Evolutionary conservation across 805 yeast genomes (phyloP).

Genomic region (Nakazawaea holstii): DNA sequence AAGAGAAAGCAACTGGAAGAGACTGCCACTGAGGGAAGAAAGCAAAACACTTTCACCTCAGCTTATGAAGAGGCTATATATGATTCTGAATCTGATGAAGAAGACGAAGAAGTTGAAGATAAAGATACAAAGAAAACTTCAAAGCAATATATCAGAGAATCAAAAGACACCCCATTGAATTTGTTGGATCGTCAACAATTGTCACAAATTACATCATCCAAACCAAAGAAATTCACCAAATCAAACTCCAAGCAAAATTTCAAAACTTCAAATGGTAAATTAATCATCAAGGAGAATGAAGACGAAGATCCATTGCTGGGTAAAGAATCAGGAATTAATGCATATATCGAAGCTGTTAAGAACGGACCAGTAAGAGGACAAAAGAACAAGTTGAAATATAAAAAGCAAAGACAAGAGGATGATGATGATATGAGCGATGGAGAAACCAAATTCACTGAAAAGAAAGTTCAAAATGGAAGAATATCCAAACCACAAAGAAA

Average conservation of each 20-base stretch:
- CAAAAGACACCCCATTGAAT: slow-evolving; percentile 75
- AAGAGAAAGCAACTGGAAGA: slow-evolving; percentile 58
- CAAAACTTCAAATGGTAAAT: slow-evolving; percentile 59
- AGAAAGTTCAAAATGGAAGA: slow-evolving; percentile 11
- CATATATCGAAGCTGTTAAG: slow-evolving; percentile 89
- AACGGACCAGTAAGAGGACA: slow-evolving; percentile 94
- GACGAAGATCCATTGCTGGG: slow-evolving; percentile 44
- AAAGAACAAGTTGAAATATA: slow-evolving; percentile 58
- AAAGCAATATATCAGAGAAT: slow-evolving; percentile 70
- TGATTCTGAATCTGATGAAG: slow-evolving; percentile 56
- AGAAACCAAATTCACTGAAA: slow-evolving; percentile 20
- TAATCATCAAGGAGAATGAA: slow-evolving; percentile 54
- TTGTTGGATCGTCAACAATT: slow-evolving; percentile 79
- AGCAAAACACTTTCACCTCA: slow-evolving; percentile 50
- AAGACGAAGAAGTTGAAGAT: slow-evolving; percentile 39
- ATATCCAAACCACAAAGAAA: slow-evolving; percentile 22
- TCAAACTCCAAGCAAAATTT: slow-evolving; percentile 37
- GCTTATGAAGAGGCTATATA: slow-evolving; percentile 92
- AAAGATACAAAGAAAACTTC: slow-evolving; percentile 24
- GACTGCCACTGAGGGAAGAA: slow-evolving; percentile 17
- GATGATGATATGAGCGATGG: slow-evolving; percentile 35
- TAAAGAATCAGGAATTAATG: slow-evolving; percentile 65
- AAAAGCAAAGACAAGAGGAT: slow-evolving; percentile 9
- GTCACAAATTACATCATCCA: slow-evolving; percentile 84
- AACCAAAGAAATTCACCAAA: slow-evolving; percentile 58